Evolutionary conservation across 164 flowering plant genomes (phyloP).

Genomic region (Pachysandra terminalis): DNA sequence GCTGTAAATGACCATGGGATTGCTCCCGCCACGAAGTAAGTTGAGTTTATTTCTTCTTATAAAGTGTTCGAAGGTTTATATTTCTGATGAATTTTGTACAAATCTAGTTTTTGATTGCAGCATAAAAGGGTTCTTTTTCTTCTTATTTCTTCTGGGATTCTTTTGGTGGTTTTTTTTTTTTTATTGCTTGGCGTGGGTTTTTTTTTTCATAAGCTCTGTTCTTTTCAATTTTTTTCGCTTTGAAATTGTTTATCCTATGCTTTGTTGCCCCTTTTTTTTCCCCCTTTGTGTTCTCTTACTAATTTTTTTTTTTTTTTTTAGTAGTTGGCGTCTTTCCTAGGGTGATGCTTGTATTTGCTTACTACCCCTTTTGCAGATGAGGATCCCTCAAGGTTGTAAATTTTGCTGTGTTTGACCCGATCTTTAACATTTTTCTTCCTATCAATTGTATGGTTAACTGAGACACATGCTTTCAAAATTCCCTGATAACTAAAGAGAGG

Average conservation of each 20-base stretch:
- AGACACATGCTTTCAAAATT: background rate
- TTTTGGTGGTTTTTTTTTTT: background rate
- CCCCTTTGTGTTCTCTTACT: background rate
- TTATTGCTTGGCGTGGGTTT: background rate
- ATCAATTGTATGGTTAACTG: background rate
- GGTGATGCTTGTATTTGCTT: background rate
- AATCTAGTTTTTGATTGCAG: background rate
- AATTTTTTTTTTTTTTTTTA: no score
- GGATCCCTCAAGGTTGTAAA: background rate
- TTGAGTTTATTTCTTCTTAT: background rate
- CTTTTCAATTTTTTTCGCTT: background rate
- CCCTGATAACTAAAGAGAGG: background rate
- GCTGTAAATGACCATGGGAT: conserved; percentile 33
- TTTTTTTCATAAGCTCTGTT: background rate
- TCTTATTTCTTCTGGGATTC: background rate
- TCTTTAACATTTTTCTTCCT: no score
- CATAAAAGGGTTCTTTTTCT: background rate
- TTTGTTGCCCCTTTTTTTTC: no score
- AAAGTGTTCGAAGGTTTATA: no score
- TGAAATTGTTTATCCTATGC: background rate
- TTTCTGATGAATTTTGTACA: background rate
- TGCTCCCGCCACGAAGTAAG: conserved; percentile 64
- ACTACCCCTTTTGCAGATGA: background rate
- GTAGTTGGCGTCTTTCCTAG: background rate
- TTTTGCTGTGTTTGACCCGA: background rate